Conservation (phyloP, 345 rosid genomes). For the Eucalyptus erythrocorys region DNA sequence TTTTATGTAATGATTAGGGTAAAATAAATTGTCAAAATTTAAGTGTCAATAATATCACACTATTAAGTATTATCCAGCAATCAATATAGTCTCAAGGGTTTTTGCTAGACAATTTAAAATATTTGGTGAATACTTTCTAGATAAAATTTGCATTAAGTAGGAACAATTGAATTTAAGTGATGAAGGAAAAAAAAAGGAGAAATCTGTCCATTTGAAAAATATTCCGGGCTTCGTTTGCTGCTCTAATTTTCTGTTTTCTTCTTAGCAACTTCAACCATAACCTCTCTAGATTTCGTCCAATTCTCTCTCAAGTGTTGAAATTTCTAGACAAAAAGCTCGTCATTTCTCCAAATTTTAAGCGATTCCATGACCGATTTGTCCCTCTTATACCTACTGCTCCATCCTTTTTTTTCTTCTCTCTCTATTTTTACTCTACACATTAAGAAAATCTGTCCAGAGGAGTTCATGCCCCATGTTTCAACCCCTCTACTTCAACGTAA, state of each 20-base stretch:
- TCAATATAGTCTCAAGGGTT: not conserved
- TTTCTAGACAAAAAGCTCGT: not conserved
- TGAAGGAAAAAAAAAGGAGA: not conserved
- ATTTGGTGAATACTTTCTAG: not conserved
- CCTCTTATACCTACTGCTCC: not conserved
- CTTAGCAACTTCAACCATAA: no score
- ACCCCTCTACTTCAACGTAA: conserved; percentile 23
- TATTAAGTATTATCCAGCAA: not conserved
- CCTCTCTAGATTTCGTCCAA: not conserved
- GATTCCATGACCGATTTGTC: not conserved
- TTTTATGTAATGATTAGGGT: no score
- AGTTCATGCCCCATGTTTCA: conserved; percentile 76
- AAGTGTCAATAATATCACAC: not conserved
- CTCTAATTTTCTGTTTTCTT: not conserved
- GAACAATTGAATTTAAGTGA: not conserved
- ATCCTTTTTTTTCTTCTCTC: not conserved
- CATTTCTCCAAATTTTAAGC: not conserved
- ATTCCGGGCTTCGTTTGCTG: not conserved
- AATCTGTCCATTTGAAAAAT: not conserved
- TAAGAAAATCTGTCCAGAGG: conserved; percentile 76
- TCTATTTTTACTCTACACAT: not conserved
- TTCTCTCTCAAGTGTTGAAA: not conserved
- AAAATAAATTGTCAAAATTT: no score
- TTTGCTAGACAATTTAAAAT: no score
- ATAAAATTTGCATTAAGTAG: not conserved